Evolutionary conservation across 2,329 filamentous ascomycete genomes (phyloP).

Genomic region (Grosmannia huntii): DNA sequence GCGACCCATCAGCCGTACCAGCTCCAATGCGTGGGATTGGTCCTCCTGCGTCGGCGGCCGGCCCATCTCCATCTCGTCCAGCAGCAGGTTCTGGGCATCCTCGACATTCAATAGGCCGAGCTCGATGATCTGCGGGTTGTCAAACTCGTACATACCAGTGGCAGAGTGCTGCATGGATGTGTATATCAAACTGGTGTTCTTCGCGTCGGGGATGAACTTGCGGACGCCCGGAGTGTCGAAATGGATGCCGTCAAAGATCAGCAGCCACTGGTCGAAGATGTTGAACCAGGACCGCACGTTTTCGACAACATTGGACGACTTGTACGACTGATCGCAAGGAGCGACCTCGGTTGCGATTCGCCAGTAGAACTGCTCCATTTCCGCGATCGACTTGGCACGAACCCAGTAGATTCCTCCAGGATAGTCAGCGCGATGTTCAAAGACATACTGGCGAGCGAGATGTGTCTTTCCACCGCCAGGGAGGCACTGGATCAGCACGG

Average conservation of each 20-base stretch:
- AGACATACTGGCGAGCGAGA: constrained; percentile 55
- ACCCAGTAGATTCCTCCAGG: constrained; percentile 60
- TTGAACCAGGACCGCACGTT: constrained; percentile 51
- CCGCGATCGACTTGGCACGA: constrained; percentile 44
- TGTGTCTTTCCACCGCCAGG: constrained; percentile 59
- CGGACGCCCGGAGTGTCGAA: constrained; percentile 45
- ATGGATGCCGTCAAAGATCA: constrained; percentile 54
- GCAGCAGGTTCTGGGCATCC: constrained; percentile 47
- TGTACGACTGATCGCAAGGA: constrained; percentile 24
- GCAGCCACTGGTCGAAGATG: constrained; percentile 47
- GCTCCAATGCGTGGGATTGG: constrained; percentile 40
- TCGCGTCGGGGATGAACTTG: constrained; percentile 51
- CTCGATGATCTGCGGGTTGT: constrained; percentile 43
- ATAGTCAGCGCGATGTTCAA: constrained; percentile 43
- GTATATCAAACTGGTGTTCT: constrained; percentile 52
- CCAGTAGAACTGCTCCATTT: constrained; percentile 50
- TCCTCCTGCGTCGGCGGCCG: constrained; percentile 42
- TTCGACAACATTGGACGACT: constrained; percentile 36
- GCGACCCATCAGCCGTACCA: constrained; percentile 51
- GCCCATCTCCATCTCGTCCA: constrained; percentile 48
- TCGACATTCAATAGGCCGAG: constrained; percentile 40
- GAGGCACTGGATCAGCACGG: constrained; percentile 50
- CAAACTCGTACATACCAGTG: constrained; percentile 42
- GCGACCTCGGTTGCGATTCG: constrained; percentile 48
- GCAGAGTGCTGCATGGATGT: constrained; percentile 51